These are phyloP conservation scores for Pochonia chlamydosporia DNA, from an alignment of 2,329 filamentous ascomycete genomes.

Conservation along the genomic window DNA sequence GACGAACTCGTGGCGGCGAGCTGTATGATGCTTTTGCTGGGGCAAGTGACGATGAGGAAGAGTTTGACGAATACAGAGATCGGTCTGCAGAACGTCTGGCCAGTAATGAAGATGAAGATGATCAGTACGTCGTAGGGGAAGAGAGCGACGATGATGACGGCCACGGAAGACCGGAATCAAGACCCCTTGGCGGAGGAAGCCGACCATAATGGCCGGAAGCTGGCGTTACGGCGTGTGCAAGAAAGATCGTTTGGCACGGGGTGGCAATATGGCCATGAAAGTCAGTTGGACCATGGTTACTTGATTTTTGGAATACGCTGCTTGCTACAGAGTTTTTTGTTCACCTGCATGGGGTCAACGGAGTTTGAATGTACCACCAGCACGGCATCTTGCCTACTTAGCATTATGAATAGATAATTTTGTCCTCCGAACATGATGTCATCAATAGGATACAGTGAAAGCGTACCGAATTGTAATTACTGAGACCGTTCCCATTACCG, in stretches of 20 bases:
- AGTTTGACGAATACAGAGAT: constrained; percentile 38
- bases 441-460: too few relatives aligned
- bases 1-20: constrained; percentile 69
- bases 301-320: neutral
- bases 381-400: neutral
- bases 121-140: constrained; percentile 47
- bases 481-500: too few relatives aligned
- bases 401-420: neutral
- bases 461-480: too few relatives aligned
- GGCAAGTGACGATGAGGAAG: constrained; percentile 63
- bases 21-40: constrained; percentile 97
- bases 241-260: neutral
- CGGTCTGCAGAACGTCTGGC: constrained; percentile 23
- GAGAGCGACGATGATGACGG: constrained; percentile 36
- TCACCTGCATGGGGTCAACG: neutral
- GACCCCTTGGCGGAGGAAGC: constrained; percentile 16
- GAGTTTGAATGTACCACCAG: neutral
- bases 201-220: constrained; percentile 2
- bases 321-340: neutral
- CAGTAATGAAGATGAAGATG: constrained; percentile 18
- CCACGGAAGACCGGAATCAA: constrained; percentile 17
- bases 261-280: too few relatives aligned
- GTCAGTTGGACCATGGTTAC: too few relatives aligned
- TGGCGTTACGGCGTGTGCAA: neutral
- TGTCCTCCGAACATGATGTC: neutral